Evolutionary conservation across 1,284 basidiomycete species (phyloP), one percentile per base, ranked within the genome.

Genomic region (Trametes pubescens): DNA sequence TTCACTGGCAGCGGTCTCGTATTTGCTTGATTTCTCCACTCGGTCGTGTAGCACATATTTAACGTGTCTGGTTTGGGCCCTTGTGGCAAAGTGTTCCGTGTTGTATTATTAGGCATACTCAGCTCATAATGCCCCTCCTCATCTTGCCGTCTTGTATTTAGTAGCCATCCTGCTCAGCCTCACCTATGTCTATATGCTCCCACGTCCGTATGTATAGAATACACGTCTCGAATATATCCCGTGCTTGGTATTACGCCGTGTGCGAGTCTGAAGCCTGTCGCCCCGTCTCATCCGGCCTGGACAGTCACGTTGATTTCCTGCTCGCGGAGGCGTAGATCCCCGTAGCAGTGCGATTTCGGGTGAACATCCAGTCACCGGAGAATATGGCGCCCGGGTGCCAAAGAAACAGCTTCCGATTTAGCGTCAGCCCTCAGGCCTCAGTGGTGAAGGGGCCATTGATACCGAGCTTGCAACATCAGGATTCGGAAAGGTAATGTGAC

Each of bases 11-110:
- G 24, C 37, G 10, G 37, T 16, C 14, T 37, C 37, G 7, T 16
- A 34, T 18, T n/a, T 8, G 32, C 32, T 37, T 53, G 16, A 43
- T 43, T 57, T 43, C 18, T 9, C 34, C 35, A 8, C 43, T 40
- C 32, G 13, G 6, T 34, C 57, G 13, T 64, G 66, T 67, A 65
- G 62, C 60, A 52, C 62, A 67, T 67, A 67, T 67, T 64, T 67
- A 65, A 52, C 38, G n/a, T 35, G 18, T 58, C 40, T 29, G 16
- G 43, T 37, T 32, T 44, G 48, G n/a, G 32, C 47, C 52, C 9
- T 6, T 29, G 35, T 24, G 52, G 34, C 35, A 32, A 37, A 59
- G 35, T 7, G 18, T 47, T 43, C 24, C 44, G 22, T 38, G 29
- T 47, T 60, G 57, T 64, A 64, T 55, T 53, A 40, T 24, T 59